These are phyloP conservation scores for Sclerotinia minor DNA, from an alignment of 2,329 filamentous ascomycete species.

Conservation along the genomic window DNA sequence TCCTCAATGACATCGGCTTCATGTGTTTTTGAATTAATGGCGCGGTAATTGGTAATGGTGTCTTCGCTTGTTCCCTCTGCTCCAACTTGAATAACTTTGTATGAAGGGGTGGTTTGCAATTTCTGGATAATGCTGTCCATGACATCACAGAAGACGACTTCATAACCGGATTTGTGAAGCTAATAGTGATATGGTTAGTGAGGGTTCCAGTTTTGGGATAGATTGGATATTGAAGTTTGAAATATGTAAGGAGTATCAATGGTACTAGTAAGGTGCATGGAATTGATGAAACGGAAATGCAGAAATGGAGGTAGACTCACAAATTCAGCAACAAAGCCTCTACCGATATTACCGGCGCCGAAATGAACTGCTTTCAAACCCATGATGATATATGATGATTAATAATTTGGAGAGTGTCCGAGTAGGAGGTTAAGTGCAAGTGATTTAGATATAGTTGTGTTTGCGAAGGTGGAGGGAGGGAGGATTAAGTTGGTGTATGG, in stretches of 20 bases:
- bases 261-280: not conserved
- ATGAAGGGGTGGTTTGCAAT: slow-evolving; percentile 73
- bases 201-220: not conserved
- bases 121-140: slow-evolving; percentile 77
- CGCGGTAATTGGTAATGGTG: slow-evolving; percentile 91
- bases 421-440: not conserved
- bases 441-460: not conserved
- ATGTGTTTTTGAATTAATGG: slow-evolving; percentile 90
- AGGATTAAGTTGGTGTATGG: not conserved
- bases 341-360: slow-evolving; percentile 79
- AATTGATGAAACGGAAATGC: not conserved
- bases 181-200: slow-evolving; percentile 23
- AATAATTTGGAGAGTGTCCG: not conserved
- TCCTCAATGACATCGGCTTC: slow-evolving; percentile 79
- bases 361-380: slow-evolving; percentile 77
- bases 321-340: slow-evolving; percentile 41
- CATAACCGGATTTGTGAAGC: slow-evolving; percentile 82
- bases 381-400: slow-evolving; percentile 27
- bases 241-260: not conserved
- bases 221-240: not conserved
- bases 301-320: not conserved
- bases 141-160: slow-evolving; percentile 96
- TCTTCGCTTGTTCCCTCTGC: slow-evolving; percentile 77
- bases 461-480: not conserved
- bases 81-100: slow-evolving; percentile 92